phyloP scores from a whole-genome alignment of 2,329 filamentous ascomycete genomes.

The Conoideocrella luteorostrata region DNA sequence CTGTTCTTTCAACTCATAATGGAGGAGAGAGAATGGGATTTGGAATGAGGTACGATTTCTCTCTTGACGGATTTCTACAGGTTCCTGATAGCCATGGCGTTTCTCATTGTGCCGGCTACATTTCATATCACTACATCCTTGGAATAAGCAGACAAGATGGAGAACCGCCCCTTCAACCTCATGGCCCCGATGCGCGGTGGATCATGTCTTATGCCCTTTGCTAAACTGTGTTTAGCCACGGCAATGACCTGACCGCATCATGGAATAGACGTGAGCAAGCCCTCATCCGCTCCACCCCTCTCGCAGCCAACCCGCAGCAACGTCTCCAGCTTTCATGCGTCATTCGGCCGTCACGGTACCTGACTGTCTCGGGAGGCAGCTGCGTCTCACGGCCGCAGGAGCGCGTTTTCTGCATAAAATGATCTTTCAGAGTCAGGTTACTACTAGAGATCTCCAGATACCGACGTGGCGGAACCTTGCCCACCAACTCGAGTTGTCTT shows the following conservation, averaged over 20 bases:
- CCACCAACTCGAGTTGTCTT: not conserved
- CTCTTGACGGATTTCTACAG: too few relatives aligned
- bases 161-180: not conserved
- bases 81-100: too few relatives aligned
- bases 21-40: not conserved
- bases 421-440: not conserved
- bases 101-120: too few relatives aligned
- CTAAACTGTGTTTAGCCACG: conserved; percentile 1
- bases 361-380: not conserved
- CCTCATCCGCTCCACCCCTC: conserved; percentile 9
- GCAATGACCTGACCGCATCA: conserved; percentile 6
- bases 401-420: conserved; percentile 4
- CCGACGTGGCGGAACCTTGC: conserved; percentile 3
- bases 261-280: conserved; percentile 1
- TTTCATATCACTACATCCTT: too few relatives aligned
- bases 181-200: not conserved
- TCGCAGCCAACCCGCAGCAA: conserved; percentile 8
- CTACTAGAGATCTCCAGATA: conserved; percentile 1
- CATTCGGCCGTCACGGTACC: conserved; percentile 8
- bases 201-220: not conserved
- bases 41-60: too few relatives aligned
- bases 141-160: too few relatives aligned
- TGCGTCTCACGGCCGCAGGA: conserved; percentile 2
- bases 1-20: not conserved
- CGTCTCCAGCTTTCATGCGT: conserved; percentile 7